Evolutionary conservation across 2,329 filamentous ascomycete genomes (phyloP), one percentile per base, ranked within the genome.

Genomic region (Trichoderma afroharzianum): DNA sequence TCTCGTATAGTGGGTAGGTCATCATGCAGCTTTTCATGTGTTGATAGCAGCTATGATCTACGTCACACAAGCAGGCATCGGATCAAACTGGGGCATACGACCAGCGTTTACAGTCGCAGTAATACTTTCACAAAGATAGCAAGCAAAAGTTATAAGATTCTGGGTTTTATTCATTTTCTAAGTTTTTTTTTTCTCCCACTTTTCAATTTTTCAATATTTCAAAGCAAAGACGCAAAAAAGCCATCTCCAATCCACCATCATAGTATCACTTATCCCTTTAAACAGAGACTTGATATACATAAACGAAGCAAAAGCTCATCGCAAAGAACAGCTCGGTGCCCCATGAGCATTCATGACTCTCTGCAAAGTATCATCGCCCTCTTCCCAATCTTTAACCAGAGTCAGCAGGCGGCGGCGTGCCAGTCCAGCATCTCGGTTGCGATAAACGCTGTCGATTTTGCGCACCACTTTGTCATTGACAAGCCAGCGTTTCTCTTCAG

Each of bases 361-460:
- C 36, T 80, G 77, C 53, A 83, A 73, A 11, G 81, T 82, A 61
- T 81, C 78, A 70, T 83, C 81, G 6, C 78, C 79, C 71, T 82
- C 80, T 55, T 82, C 78, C 82, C 82, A 84, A 50, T 79, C 75
- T 68, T 83, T 83, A 24, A 80, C 76, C 71, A 83, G 75, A 33
- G 76, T 78, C 76, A 81, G 73, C 43, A 81, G 71, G 18, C 78
- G 78, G 1, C 80, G 76, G n/a, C 81, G 77, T 7, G 80, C 80
- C 63, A 79, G 74, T 5, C 80, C 80, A 12, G 80, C 80, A 70
- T 84, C 82, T 11, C 81, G 77, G 67, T 83, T 84, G 14, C 82
- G 80, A 70, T 84, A 84, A 43, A 83, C 82, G 18, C 81, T 83
- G 73, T 84, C 82, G 62, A 84, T 83, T 71, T 83, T 81, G 53